Base-by-base conservation (phyloP, 2,329 filamentous ascomycete species). In the Verticillium isaacii region DNA sequence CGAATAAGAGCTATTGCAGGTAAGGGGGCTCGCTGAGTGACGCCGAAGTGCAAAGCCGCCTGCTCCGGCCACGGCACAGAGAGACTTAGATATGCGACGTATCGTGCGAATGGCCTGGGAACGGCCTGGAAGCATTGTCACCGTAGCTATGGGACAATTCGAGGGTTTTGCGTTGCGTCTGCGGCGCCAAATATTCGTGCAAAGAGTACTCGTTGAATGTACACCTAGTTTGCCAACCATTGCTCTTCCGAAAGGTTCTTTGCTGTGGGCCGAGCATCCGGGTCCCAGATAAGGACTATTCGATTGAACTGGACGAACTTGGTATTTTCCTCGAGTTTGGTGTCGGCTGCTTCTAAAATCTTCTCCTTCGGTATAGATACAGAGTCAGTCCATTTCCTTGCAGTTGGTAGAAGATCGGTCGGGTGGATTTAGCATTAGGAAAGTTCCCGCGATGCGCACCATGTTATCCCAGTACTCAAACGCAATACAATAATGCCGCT, bases 221-320 rank as follows among this genome's bases (percentile, higher is more conserved):
- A 29, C 29, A 29, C 29, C 23, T 23, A 23, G 45, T 60, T 32
- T 15, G 2, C 39, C 17, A 70, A 36, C 69, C 69, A 71, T 14
- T 66, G 68, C 37, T 71, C 67, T 52, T 64, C 62, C 3, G 71
- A 37, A 15, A 69, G 55, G 17, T 70, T 62, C 50, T 61, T 69
- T 1, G 69, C 69, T 1, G 68, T 69, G 14, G 69, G 69, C 0
- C 69, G 64, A 5, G 62, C 41, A 11, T 65, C 36, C 0, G 69
- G 68, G 8, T 60, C 56, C 68, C 70, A 72, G 0, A 65, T 63
- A 34, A 70, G 59, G 0, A 64, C 65, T 29, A 66, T 68, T 19
- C 68, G 61, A 2, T 71, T 57, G 58, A 71, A 70, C 19, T 8
- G 5, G n/a, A 50, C 19, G n/a, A 50, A 50, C 41, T 23, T 50